These are phyloP conservation scores for Datura wrightii DNA, from an alignment of 257 asterid genomes.

Conservation along the genomic window DNA sequence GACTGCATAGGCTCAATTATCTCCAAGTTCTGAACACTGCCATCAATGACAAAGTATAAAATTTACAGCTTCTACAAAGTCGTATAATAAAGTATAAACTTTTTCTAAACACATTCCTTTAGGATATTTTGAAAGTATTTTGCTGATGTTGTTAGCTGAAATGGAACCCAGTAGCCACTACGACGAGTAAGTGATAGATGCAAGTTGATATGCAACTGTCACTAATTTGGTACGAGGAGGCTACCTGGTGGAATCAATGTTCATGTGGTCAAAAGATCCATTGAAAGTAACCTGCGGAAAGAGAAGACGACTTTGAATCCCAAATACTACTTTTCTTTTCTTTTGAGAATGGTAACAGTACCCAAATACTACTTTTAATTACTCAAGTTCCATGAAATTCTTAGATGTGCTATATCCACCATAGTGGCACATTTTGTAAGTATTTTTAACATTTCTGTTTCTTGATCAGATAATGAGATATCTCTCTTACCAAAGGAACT, in stretches of 20 bases:
- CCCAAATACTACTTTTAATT: not conserved
- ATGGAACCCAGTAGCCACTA: conserved; percentile 18
- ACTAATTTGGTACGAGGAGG: conserved; percentile 34
- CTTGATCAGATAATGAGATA: not conserved
- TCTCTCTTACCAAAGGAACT: conserved; percentile 9
- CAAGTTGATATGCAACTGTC: conserved; percentile 14
- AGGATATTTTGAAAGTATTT: not conserved
- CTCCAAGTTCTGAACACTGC: conserved; percentile 96
- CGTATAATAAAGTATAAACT: not conserved
- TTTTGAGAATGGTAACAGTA: too few species aligned
- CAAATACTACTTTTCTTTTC: not conserved
- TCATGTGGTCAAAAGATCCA: conserved; percentile 99
- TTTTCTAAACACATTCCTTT: conserved; percentile 6
- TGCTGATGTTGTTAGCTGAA: conserved; percentile 2
- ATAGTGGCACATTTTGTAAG: not conserved
- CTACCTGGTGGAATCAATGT: conserved; percentile 94
- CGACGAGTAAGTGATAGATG: not conserved
- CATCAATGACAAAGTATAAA: conserved; percentile 39
- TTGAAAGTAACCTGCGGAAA: conserved; percentile 84
- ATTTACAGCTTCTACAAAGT: conserved; percentile 2
- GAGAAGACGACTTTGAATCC: conserved; percentile 20
- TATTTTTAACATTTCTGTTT: conserved; percentile 4
- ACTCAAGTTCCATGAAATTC: conserved; percentile 16
- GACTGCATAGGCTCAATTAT: conserved; percentile 89
- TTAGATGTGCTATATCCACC: not conserved